Evolutionary conservation across 2,329 filamentous ascomycete genomes (phyloP).

Genomic region (Colletotrichum filicis): DNA sequence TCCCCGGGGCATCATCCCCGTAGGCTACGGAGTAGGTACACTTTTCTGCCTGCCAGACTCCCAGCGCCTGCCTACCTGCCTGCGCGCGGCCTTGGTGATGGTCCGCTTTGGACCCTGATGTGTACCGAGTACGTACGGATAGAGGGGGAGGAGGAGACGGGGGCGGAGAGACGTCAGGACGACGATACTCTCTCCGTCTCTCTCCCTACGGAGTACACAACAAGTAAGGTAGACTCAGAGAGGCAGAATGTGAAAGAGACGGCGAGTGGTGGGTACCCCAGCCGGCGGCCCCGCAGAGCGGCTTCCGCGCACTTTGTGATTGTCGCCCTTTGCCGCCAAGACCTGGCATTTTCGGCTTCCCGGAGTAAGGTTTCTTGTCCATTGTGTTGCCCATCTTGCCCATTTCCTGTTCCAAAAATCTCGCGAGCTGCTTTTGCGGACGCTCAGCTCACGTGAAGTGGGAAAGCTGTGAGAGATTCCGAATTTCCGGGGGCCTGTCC

Average conservation of each 20-base stretch:
- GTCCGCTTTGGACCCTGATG: neutral
- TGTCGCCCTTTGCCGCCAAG: slow-evolving; percentile 24
- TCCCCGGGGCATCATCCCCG: slow-evolving; percentile 25
- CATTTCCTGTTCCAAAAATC: neutral
- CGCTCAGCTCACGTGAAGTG: slow-evolving; percentile 24
- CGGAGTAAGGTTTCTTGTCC: neutral
- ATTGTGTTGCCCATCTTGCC: neutral
- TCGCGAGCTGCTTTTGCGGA: neutral
- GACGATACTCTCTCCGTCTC: neutral
- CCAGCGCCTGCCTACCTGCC: neutral
- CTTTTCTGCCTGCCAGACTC: no score
- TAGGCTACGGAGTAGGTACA: neutral
- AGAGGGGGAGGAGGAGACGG: no score
- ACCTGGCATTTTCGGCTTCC: slow-evolving; percentile 16
- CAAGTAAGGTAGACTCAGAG: neutral
- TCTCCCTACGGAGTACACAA: no score
- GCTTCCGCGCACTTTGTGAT: slow-evolving; percentile 34
- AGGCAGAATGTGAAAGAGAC: neutral
- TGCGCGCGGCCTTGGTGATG: neutral
- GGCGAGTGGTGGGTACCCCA: neutral
- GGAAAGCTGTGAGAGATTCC: slow-evolving; percentile 27
- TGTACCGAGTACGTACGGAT: no score
- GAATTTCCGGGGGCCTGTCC: neutral
- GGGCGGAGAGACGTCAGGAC: neutral
- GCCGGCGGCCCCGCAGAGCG: slow-evolving; percentile 29